Evolutionary conservation across 2,329 filamentous ascomycete genomes (phyloP), one percentile per base, ranked within the genome.

Genomic region (Apiospora arundinis): DNA sequence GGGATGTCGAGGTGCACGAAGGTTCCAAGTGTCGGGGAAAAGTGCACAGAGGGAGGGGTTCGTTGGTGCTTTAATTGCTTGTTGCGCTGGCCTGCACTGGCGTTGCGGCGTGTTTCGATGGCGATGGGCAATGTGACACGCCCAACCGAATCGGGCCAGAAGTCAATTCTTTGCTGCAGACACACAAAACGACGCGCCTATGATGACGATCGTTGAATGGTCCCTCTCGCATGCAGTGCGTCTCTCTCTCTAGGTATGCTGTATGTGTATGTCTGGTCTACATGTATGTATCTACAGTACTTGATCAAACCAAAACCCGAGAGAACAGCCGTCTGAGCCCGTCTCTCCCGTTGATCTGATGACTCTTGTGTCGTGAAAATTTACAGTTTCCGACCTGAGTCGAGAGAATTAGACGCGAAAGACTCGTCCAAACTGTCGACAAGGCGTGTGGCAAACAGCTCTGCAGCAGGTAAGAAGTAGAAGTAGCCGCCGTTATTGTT

Each of bases 121-220:
- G 66, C 37, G 66, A 68, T 68, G 66, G 66, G 44, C 66, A 45
- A 68, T 45, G 66, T 68, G 44, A 68, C 66, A 45, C 66, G 37
- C 25, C 66, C 44, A 68, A 45, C 66, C 66, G 66, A 48, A 68
- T 68, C 46, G 66, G 66, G 66, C 46, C 44, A 68, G 66, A 68
- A 68, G 66, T 68, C 66, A 68, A 68, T 68, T 68, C 66, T 48
- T 63, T 37, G 44, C 66, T 68, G 66, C 66, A 68, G 66, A 48
- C 28, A 48, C 23, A 48, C 44, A 28, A 63, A 45, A 45, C 66
- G 42, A 48, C 66, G 66, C 44, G 66, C 44, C 46, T 45, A 48
- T 68, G 66, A 68, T 68, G 66, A 68, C 66, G 44, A 48, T 68
- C 56, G 32, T 63, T 63, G 56, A 12, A 40, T 63, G 56, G 56